These are phyloP conservation scores for Trichosporon inkin DNA, from an alignment of 1,284 basidiomycete genomes.

Conservation along the genomic window DNA sequence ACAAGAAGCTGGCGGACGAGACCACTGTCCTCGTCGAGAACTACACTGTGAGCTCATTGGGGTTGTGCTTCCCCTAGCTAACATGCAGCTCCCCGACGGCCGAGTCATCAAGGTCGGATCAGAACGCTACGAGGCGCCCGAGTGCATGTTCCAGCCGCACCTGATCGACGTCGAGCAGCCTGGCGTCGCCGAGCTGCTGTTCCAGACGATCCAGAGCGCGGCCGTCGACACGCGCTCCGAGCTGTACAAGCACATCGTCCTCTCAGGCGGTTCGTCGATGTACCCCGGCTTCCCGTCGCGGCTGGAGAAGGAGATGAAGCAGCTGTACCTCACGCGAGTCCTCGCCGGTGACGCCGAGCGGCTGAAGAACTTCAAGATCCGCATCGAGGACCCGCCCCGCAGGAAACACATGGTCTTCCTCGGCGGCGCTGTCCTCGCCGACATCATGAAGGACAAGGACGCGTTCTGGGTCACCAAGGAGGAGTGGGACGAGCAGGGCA, in stretches of 20 bases:
- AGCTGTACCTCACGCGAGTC: conserved; percentile 87
- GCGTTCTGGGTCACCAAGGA: conserved; percentile 93
- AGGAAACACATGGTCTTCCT: conserved; percentile 99
- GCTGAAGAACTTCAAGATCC: conserved; percentile 98
- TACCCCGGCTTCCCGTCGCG: conserved; percentile 95
- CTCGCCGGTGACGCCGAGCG: conserved; percentile 78
- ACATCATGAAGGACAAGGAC: conserved; percentile 94
- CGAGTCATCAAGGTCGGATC: conserved; percentile 95
- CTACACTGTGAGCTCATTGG: conserved; percentile 69
- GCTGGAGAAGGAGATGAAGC: conserved; percentile 99
- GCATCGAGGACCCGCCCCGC: conserved; percentile 94
- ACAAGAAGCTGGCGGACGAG: conserved; percentile 90
- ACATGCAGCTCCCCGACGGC: conserved; percentile 80
- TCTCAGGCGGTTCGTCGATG: conserved; percentile 97
- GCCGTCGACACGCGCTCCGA: conserved; percentile 86
- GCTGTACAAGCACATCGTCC: conserved; percentile 96
- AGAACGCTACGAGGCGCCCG: conserved; percentile 99
- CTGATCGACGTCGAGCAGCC: conserved; percentile 96
- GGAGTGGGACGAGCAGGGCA: conserved; percentile 90
- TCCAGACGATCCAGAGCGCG: conserved; percentile 90
- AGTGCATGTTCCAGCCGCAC: conserved; percentile 99
- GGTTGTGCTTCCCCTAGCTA: not conserved
- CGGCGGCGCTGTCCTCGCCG: conserved; percentile 89
- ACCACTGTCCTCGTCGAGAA: conserved; percentile 94
- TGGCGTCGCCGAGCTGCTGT: conserved; percentile 94